These are phyloP conservation scores for Orobanche coerulescens DNA, from an alignment of 257 asterid genomes.

Conservation along the genomic window DNA sequence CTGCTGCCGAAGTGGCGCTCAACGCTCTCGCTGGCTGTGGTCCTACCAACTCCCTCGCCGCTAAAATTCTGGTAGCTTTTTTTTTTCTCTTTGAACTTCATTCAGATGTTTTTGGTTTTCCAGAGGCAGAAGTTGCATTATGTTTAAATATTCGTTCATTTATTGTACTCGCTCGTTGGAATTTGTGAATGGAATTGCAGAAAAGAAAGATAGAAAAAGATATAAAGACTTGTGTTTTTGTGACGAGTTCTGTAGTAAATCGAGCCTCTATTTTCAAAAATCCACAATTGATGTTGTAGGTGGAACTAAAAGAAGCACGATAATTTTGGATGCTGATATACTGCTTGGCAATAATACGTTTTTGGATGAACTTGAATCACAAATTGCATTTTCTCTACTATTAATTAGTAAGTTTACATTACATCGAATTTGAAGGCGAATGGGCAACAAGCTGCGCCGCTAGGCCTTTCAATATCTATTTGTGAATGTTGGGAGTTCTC, in stretches of 20 bases:
- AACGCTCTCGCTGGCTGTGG: slow-evolving; percentile 59
- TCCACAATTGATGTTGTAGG: background rate
- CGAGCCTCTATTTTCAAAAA: background rate
- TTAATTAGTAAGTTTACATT: too few relatives aligned
- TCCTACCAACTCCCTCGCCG: slow-evolving; percentile 74
- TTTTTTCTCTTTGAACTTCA: background rate
- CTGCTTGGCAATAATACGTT: background rate
- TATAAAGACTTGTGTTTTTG: background rate
- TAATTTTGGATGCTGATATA: background rate
- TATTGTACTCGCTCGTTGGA: background rate
- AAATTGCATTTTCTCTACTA: too few relatives aligned
- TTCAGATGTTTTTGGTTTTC: background rate
- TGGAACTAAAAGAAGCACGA: slow-evolving; percentile 5
- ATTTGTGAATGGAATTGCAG: slow-evolving; percentile 14
- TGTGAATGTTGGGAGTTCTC: slow-evolving; percentile 5
- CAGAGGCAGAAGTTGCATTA: background rate
- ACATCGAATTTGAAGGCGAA: too few relatives aligned
- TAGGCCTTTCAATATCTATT: slow-evolving; percentile 2
- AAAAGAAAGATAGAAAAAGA: background rate
- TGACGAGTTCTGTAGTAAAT: background rate
- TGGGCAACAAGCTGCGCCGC: too few relatives aligned
- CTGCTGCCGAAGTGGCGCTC: slow-evolving; percentile 88
- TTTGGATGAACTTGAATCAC: slow-evolving; percentile 7
- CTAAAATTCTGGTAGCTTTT: slow-evolving; percentile 51
- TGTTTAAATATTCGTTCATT: background rate